These are phyloP conservation scores for Mrakia frigida DNA, from an alignment of 768 basidiomycete genomes.

Conservation along the genomic window DNA sequence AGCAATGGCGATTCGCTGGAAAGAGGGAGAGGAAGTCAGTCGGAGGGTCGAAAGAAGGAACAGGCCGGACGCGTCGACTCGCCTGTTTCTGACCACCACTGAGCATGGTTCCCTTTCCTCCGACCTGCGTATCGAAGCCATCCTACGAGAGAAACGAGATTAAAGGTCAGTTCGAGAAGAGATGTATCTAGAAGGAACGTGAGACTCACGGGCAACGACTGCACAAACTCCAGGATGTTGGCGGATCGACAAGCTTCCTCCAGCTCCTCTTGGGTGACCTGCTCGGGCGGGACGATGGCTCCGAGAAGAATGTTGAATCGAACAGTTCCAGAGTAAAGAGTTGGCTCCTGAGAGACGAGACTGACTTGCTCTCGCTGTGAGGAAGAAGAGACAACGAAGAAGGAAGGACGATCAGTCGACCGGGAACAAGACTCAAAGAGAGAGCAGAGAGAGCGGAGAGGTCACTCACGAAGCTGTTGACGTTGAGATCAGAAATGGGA, in stretches of 20 bases:
- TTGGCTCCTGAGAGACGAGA: slow-evolving; percentile 50
- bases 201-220: slow-evolving; percentile 9
- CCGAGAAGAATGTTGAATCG: slow-evolving; percentile 50
- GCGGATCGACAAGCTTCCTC: slow-evolving; percentile 47
- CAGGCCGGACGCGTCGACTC: background rate
- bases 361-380: slow-evolving; percentile 39
- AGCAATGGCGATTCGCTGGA: slow-evolving; percentile 50
- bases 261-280: slow-evolving; percentile 49
- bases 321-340: slow-evolving; percentile 48
- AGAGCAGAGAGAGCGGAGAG: slow-evolving; percentile 36
- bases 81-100: slow-evolving; percentile 19
- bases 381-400: background rate
- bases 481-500: slow-evolving; percentile 46
- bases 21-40: background rate
- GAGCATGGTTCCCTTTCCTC: slow-evolving; percentile 29
- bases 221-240: slow-evolving; percentile 37
- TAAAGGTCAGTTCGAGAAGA: slow-evolving; percentile 39
- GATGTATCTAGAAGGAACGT: background rate
- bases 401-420: background rate
- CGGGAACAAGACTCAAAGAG: background rate
- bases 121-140: slow-evolving; percentile 29
- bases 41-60: background rate
- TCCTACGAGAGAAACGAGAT: slow-evolving; percentile 12
- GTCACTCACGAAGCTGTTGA: slow-evolving; percentile 45
- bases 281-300: slow-evolving; percentile 45